phyloP scores from a whole-genome alignment of 106 monocot genomes.

The Dactylorhiza incarnata region DNA sequence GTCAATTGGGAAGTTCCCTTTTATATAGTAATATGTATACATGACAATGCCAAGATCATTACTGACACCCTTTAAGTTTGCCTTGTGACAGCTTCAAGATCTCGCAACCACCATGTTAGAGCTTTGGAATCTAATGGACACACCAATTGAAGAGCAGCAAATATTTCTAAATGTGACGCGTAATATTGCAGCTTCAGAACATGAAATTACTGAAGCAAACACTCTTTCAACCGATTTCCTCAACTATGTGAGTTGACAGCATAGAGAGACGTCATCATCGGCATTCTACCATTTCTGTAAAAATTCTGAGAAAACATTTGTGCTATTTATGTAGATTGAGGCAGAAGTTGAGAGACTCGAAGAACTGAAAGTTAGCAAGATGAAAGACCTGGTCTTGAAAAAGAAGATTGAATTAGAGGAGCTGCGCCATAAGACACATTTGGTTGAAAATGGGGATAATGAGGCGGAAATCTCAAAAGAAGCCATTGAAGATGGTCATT shows the following conservation, averaged over 20 bases:
- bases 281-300: background rate
- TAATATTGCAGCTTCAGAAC: constrained; percentile 55
- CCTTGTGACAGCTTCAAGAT: constrained; percentile 53
- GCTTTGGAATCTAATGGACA: constrained; percentile 68
- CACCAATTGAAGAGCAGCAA: constrained; percentile 64
- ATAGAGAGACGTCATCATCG: background rate
- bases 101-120: constrained; percentile 49
- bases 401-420: constrained; percentile 55
- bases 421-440: constrained; percentile 32
- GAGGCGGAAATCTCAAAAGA: constrained; percentile 28
- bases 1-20: no score
- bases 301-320: background rate
- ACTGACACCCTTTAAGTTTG: background rate
- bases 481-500: constrained; percentile 34
- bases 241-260: constrained; percentile 32
- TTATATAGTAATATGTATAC: no score
- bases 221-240: constrained; percentile 39
- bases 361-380: constrained; percentile 50
- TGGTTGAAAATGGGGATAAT: constrained; percentile 22
- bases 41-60: background rate
- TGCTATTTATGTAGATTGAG: constrained; percentile 30
- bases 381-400: constrained; percentile 62
- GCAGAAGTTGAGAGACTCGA: constrained; percentile 53
- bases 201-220: constrained; percentile 50
- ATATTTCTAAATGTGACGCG: constrained; percentile 43